Evolutionary conservation across 169 alveolate genomes (phyloP), one percentile per base, ranked within the genome.

Genomic region (Cryptosporidium meleagridis): DNA sequence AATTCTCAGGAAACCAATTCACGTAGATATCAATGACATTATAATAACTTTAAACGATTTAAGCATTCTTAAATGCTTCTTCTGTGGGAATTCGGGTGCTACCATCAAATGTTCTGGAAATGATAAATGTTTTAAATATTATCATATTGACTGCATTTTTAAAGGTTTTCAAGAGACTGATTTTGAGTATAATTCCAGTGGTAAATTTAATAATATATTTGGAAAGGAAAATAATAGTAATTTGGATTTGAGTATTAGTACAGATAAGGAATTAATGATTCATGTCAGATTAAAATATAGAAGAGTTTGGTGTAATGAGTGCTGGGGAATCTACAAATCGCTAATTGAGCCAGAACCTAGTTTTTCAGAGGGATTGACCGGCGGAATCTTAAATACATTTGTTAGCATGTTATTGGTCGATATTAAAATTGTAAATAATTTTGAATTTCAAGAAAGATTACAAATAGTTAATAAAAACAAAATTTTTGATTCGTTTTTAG

Each of bases 71-170:
- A 80, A 65, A 45, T 80, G 89, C 23, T 61, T 23, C 4, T 29
- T 80, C 16, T 80, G 89, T 62, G 70, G 45, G 7, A 14, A 39
- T 1, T 3, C 12, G 9, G 89, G 89, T 31, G 89, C 89, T 26
- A 80, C 89, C 1, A 80, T 80, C 37, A 80, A 80, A 48, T 80
- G 89, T 39, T 80, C 89, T 21, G 89, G 89, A 26, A 80, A 80
- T 65, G 89, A 80, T 41, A n/a, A 75, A 16, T 80, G 89, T 41
- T 41, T 37, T n/a, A 65, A 59, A 37, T 59, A 80, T 65, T 80
- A 29, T 62, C 89, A 80, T 26, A 31, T 80, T 14, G 68, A 62
- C 23, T 80, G 89, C 37, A 37, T 80, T 29, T 65, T 80, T 26
- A 23, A 21, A 23, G 44, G 26, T 21, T 70, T 29, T 16, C 14